Percentiles rank a stretch among this genome's conserved stretches.
Evolutionary conservation across 495 filamentous ascomycete species (phyloP).

Genomic region (Xylaria castorea): DNA sequence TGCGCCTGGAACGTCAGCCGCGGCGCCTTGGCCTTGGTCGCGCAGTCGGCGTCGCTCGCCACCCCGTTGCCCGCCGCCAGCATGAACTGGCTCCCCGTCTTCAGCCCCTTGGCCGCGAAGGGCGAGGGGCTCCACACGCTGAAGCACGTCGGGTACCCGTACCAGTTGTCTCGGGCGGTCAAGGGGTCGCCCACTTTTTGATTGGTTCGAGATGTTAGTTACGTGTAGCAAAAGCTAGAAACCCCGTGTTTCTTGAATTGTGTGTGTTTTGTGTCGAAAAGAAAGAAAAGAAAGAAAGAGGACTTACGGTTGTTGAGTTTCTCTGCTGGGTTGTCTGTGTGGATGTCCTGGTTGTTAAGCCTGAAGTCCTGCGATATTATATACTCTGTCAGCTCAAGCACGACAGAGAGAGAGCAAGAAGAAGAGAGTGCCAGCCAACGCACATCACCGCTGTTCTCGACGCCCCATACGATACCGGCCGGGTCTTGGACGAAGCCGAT

Average conservation of each 20-base stretch:
- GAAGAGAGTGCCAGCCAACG: constrained; percentile 36
- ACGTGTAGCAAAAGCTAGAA: no score
- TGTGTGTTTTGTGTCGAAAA: no score
- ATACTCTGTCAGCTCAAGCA: neutral
- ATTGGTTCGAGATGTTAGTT: neutral
- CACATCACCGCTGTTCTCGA: constrained; percentile 73
- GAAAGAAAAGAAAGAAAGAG: no score
- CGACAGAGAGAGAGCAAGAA: neutral
- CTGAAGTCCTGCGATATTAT: constrained; percentile 44
- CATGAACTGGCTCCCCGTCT: constrained; percentile 60
- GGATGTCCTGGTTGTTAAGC: constrained; percentile 61
- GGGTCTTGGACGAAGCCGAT: constrained; percentile 70
- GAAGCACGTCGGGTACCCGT: constrained; percentile 75
- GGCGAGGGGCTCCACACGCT: constrained; percentile 62
- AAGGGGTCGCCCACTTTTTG: constrained; percentile 43
- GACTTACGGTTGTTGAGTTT: constrained; percentile 66
- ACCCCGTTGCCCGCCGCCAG: constrained; percentile 50
- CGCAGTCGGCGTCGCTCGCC: constrained; percentile 60
- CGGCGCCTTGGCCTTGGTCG: constrained; percentile 50
- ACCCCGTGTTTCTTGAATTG: no score
- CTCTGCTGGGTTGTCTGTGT: constrained; percentile 72
- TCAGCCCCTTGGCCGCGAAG: constrained; percentile 51
- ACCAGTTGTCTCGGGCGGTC: constrained; percentile 51
- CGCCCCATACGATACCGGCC: constrained; percentile 66
- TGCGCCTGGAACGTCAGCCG: constrained; percentile 63